Base-by-base conservation (phyloP, 805 yeast species). In the Pichia californica region DNA sequence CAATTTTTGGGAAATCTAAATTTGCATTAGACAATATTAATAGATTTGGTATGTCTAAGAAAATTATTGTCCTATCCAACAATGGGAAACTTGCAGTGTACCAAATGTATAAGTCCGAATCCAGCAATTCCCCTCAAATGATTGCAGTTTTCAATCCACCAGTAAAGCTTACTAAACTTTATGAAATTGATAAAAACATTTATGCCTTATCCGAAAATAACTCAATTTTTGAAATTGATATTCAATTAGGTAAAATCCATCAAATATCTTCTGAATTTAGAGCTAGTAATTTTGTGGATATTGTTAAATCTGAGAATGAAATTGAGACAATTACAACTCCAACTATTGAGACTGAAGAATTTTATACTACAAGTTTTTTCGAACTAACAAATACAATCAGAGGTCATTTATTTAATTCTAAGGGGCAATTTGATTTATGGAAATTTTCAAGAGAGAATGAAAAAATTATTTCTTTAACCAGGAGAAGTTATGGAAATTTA, bases 31-130 rank as follows among this genome's bases (percentile, higher is more conserved):
- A 48, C 18, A 48, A 46, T 30, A 38, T 30, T 28, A 41, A 44
- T 13, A 66, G 60, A 25, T 76, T 77, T 61, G 81, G 81, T 1
- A 67, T 71, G 28, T 53, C 60, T 7, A 76, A 76, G 45, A 55
- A 57, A 5, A 47, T 77, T 23, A 56, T 76, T 2, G 64, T 67
- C 1, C 64, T 71, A 3, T 68, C 77, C 0, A 52, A 55, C 11
- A 56, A 56, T 36, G 73, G 74, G 5, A 64, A 63, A 36, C 39
- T 80, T 1, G 57, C 69, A 9, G 77, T 75, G 1, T 54, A 76
- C 15, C 66, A 71, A 46, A 59, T 68, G 40, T 74, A 76, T 16
- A 51, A 58, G 14, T 29, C 41, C 15, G 16, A n/a, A 13, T 15
- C 13, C 7, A 13, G 21, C 16, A 18, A 28, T 3, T 5, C 4